phyloP scores from a whole-genome alignment of 208 protist genomes.

The Trichomonas vaginalis region DNA sequence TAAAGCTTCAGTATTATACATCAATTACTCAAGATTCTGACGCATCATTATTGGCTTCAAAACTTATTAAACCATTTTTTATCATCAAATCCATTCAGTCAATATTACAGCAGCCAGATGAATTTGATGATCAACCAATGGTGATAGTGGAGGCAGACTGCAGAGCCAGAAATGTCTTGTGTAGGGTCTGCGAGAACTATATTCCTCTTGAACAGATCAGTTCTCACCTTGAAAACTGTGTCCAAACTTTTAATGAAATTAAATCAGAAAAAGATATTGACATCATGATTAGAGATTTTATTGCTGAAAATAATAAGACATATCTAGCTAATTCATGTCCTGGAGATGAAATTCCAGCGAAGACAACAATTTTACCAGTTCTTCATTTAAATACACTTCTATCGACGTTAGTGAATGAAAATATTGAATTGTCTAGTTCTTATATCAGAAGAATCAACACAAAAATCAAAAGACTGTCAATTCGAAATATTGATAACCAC shows the following conservation, averaged over 20 bases:
- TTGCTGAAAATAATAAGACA: neutral
- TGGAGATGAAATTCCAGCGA: neutral
- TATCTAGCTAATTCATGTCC: neutral
- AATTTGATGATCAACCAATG: neutral
- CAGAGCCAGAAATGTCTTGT: neutral
- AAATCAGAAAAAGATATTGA: neutral
- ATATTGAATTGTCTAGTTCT: neutral
- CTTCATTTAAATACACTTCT: neutral
- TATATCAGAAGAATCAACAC: neutral
- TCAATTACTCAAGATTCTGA: neutral
- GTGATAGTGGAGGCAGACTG: neutral
- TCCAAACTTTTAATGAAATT: neutral
- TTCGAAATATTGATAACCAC: neutral
- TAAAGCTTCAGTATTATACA: neutral
- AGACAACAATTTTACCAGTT: neutral
- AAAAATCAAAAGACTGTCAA: neutral
- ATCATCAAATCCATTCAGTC: neutral
- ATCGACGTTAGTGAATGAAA: neutral
- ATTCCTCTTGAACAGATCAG: neutral
- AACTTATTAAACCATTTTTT: neutral
- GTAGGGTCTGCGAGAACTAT: neutral
- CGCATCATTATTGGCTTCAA: neutral
- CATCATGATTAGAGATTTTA: neutral
- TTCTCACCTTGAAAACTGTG: neutral
- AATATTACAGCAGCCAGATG: neutral